Evolutionary conservation across 139 green algal genomes (phyloP), one percentile per base, ranked within the genome.

Genomic region (Chlorella sp.): DNA sequence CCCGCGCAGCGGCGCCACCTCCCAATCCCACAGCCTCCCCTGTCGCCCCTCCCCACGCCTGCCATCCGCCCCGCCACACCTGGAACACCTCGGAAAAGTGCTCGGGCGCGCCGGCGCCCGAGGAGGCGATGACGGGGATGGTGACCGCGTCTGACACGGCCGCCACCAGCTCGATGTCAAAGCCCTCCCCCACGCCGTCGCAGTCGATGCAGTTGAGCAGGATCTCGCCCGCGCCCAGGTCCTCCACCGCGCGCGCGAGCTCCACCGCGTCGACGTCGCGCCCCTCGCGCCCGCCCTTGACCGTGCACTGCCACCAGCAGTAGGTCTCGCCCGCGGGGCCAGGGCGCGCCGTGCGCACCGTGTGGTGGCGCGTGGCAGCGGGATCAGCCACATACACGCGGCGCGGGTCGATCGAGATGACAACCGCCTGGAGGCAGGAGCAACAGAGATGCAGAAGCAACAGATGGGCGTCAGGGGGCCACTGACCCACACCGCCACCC

Each of bases 161-260:
- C 2, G 77, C 71, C 35, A 99, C 91, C 48, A 99, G 88, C 63
- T 97, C 94, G 70, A 96, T 74, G 82, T 99, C 96, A 82, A 98
- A 99, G 56, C 96, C 96, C 83, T 77, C 71, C 48, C 83, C 77
- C 74, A 77, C 86, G 33, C 95, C 95, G 79, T 98, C 95, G 46
- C 90, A 90, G 85, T 99, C 95, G 75, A 99, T 99, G 88, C 94
- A 98, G 85, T 99, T 99, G 55, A 99, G 90, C 78, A 99, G 80
- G 80, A 99, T 98, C 86, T 99, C 96, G 17, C 96, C 96, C 17
- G 96, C 95, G 0, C 96, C 96, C 68, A 99, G 85, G 14, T 89
- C 92, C 80, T 98, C 93, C 36, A 98, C 88, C 12, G 90, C 95
- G 53, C 66, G 69, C 21, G 96, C 93, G 59, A 99, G 85, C 87